These are phyloP conservation scores for Emydomyces testavorans DNA, from an alignment of 2,329 filamentous ascomycete species.

Conservation along the genomic window DNA sequence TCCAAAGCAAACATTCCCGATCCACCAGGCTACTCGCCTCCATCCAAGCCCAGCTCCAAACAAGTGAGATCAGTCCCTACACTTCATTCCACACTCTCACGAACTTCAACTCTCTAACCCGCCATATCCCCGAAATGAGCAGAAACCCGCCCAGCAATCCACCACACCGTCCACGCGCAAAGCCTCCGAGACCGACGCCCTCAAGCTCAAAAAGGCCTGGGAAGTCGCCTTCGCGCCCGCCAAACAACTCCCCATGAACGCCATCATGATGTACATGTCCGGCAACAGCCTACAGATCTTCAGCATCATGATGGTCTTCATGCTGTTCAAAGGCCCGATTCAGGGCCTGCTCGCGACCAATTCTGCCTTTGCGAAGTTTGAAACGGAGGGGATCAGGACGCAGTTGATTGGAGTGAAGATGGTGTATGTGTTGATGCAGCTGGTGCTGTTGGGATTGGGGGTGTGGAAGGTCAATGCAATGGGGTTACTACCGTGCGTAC, in stretches of 20 bases:
- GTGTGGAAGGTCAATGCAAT: constrained; percentile 96
- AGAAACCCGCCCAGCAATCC: constrained; percentile 24
- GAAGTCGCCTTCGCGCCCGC: constrained; percentile 87
- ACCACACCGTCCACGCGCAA: constrained; percentile 42
- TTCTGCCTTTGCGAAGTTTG: constrained; percentile 79
- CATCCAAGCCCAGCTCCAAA: constrained; percentile 31
- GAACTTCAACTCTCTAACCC: no score
- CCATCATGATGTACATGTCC: constrained; percentile 99
- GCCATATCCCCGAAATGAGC: no score
- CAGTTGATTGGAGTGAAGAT: constrained; percentile 74
- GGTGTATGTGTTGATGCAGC: constrained; percentile 77
- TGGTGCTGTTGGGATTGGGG: constrained; percentile 70
- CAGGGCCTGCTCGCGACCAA: constrained; percentile 73
- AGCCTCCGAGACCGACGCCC: constrained; percentile 75
- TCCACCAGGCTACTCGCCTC: constrained; percentile 68
- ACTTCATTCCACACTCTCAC: no score
- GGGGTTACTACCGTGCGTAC: constrained; percentile 76
- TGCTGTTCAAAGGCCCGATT: constrained; percentile 95
- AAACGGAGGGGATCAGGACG: constrained; percentile 63
- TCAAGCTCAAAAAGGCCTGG: constrained; percentile 99
- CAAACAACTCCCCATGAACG: constrained; percentile 94
- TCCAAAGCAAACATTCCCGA: constrained; percentile 63
- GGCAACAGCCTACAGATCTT: constrained; percentile 98
- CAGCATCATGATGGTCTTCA: constrained; percentile 99
- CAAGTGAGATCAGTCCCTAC: constrained; percentile 48